These are phyloP conservation scores for Cyberlindnera mrakii DNA, from an alignment of 805 yeast species.

Conservation along the genomic window DNA sequence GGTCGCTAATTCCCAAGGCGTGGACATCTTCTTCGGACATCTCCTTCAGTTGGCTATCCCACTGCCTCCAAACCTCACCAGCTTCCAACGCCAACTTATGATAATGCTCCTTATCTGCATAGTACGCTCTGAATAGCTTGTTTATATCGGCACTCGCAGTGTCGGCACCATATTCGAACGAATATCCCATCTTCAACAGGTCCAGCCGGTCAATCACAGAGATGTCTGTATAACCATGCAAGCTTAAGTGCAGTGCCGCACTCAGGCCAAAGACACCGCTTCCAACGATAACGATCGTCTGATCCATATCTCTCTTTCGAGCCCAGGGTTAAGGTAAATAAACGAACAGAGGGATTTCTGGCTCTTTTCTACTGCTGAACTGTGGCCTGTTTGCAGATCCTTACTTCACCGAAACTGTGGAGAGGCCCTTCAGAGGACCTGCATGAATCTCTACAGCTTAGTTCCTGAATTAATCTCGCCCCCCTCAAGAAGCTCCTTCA, in stretches of 20 bases:
- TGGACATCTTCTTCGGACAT: conserved; percentile 9
- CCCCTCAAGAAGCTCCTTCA: too few relatives aligned
- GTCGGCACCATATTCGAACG: conserved; percentile 33
- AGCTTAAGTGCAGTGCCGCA: conserved; percentile 34
- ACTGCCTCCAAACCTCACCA: conserved; percentile 5
- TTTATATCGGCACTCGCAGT: conserved; percentile 37
- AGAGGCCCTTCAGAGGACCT: too few relatives aligned
- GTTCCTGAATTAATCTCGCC: too few relatives aligned
- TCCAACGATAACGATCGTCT: conserved; percentile 35
- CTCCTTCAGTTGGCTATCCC: conserved; percentile 11
- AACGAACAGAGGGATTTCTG: too few relatives aligned
- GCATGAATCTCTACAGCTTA: too few relatives aligned
- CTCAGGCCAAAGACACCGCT: conserved; percentile 46
- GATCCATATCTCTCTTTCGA: too few relatives aligned
- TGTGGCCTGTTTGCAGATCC: too few relatives aligned
- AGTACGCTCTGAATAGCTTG: conserved; percentile 33
- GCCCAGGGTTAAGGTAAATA: too few relatives aligned
- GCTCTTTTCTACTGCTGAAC: too few relatives aligned
- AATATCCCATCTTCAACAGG: conserved; percentile 22
- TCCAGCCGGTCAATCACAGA: conserved; percentile 34
- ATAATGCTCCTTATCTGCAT: conserved; percentile 31
- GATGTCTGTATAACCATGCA: conserved; percentile 32
- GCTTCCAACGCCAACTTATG: conserved; percentile 22
- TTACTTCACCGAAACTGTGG: too few relatives aligned
- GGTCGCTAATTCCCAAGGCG: conserved; percentile 9